Evolutionary conservation across 176 grass and related monocot genomes (phyloP).

Genomic region (Triticum aestivum): IWGSC_CS_RefSeq_v2.1 NC_057802.1:612193106-612193605

Average conservation of each 20-base stretch:
- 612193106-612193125: not conserved
- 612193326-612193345: slow-evolving; percentile 5
- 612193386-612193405: slow-evolving; percentile 26
- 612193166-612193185: not conserved
- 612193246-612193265: not conserved
- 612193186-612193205: not conserved
- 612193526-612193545: not conserved
- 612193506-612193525: not conserved
- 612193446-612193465: slow-evolving; percentile 38
- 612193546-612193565: not conserved
- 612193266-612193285: not conserved
- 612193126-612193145: not conserved
- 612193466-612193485: not conserved
- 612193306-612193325: not conserved
- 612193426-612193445: slow-evolving; percentile 39
- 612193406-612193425: not conserved
- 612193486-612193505: not conserved
- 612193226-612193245: not conserved
- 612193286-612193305: not conserved
- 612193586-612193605: no score
- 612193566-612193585: not conserved
- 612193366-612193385: slow-evolving; percentile 18
- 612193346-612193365: slow-evolving; percentile 29
- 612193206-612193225: not conserved
- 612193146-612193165: not conserved